phyloP scores from a whole-genome alignment of 2,329 filamentous ascomycete species.

The Xylaria sp. region DNA sequence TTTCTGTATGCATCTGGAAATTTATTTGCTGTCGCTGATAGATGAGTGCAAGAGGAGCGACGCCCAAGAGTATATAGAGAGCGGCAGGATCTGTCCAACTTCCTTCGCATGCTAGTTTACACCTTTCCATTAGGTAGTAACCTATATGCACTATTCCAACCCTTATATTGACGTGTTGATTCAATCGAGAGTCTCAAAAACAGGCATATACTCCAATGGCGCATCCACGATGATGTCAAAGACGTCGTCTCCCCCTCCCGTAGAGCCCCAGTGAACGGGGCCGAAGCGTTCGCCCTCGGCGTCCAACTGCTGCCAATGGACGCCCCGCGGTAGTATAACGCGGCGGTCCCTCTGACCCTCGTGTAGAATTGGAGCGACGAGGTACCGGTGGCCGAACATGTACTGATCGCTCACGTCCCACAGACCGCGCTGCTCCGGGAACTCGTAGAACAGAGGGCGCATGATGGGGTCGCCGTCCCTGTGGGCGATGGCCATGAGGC shows the following conservation, averaged over 20 bases:
- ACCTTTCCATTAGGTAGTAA: no score
- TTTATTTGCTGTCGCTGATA: no score
- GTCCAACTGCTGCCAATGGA: constrained; percentile 32
- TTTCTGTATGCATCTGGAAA: no score
- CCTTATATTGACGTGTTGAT: neutral
- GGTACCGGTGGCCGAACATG: constrained; percentile 70
- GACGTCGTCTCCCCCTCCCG: constrained; percentile 1
- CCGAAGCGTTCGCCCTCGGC: constrained; percentile 31
- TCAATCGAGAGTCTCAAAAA: constrained; percentile 29
- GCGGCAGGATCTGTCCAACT: no score
- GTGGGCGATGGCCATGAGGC: constrained; percentile 69
- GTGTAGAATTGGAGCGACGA: constrained; percentile 67
- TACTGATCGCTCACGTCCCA: constrained; percentile 72
- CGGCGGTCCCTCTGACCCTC: constrained; percentile 52
- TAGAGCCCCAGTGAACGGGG: constrained; percentile 20
- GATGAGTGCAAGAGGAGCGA: no score
- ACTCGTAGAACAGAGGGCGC: constrained; percentile 71
- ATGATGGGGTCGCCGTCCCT: constrained; percentile 71
- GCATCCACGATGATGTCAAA: constrained; percentile 25
- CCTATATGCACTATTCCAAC: neutral
- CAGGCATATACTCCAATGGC: constrained; percentile 40
- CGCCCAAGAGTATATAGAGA: no score
- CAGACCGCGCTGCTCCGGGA: constrained; percentile 62
- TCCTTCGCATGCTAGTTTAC: no score
- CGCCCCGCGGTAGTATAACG: constrained; percentile 34